Base-by-base conservation (phyloP, 2,329 filamentous ascomycete genomes). In the Monilinia fructicola region DNA sequence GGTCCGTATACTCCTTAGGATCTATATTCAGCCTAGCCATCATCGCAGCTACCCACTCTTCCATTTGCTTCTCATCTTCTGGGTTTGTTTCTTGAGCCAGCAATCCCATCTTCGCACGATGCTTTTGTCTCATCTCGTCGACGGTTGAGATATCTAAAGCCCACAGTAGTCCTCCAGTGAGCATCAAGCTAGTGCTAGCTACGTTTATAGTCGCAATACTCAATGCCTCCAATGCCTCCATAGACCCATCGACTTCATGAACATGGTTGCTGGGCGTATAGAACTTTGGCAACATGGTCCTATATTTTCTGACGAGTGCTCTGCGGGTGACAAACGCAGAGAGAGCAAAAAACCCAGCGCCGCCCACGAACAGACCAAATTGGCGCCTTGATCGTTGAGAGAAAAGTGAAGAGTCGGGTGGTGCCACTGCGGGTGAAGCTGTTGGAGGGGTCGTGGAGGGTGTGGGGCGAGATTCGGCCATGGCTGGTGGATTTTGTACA, bases 141-240 rank as follows among this genome's bases (percentile, higher is more conserved):
- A 92, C 64, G 55, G 82, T 83, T 75, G 87, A 87, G 46, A 98
- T 85, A 76, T 97, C 90, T 68, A 95, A 86, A 0, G 86, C 88
- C 83, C 90, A 96, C 69, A 91, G 81, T 14, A 88, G 77, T 0
- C 90, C 92, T 4, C 94, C 95, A 0, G 86, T 83, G 11, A 84
- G 79, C 83, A 96, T 87, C 77, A 97, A 87, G 0, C 84, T 88
- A 60, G 95, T 85, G 72, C 88, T 90, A 42, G 88, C 74, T 16
- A 95, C 91, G 73, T 97, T 97, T 72, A 97, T 83, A 0, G 93
- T 97, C 0, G 94, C 95, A 46, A 97, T 81, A 59, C 89, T 90
- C 28, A 99, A 81, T 0, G 94, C 94, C 78, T 96, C 90, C 44
- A 90, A 79, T 0, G 94, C 94, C 70, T 97, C 89, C 50, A 90